Conservation (phyloP, 768 basidiomycete genomes). For the Rhodotorula paludigena region DNA sequence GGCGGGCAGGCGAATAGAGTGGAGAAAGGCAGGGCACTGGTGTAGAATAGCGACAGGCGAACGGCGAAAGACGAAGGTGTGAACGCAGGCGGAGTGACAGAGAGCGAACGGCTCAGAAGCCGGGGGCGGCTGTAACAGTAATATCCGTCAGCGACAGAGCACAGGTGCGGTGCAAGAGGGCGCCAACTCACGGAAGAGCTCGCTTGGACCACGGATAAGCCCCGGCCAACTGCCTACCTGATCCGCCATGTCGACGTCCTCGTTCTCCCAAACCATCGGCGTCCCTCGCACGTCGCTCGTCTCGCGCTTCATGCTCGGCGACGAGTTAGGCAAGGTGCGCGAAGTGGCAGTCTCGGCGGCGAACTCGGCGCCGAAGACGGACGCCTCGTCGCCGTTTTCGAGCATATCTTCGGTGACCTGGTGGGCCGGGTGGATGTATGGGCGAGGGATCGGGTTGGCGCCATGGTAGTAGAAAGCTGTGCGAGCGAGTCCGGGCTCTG, state of each 20-base stretch:
- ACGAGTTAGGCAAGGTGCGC: neutral
- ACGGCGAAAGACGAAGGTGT: neutral
- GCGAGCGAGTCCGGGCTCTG: slow-evolving; percentile 5
- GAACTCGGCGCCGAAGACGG: neutral
- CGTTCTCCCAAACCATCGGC: neutral
- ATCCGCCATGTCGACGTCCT: neutral
- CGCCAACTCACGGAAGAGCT: neutral
- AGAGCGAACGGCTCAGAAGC: too few relatives aligned
- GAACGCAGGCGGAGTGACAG: neutral
- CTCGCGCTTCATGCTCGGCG: neutral
- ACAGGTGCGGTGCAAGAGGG: neutral
- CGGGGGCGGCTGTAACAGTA: too few relatives aligned
- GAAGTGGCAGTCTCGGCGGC: neutral
- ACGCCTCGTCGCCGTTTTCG: neutral
- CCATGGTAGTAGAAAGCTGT: neutral
- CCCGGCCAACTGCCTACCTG: neutral
- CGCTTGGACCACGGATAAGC: neutral
- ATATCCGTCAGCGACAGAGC: too few relatives aligned
- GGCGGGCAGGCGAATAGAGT: neutral
- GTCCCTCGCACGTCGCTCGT: too few relatives aligned
- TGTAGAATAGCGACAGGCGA: neutral
- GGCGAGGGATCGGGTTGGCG: neutral
- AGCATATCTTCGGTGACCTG: neutral
- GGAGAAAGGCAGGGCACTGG: neutral
- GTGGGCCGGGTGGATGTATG: slow-evolving; percentile 22